Evolutionary conservation across 2,329 filamentous ascomycete genomes (phyloP).

Genomic region (Aschersonia sp.): DNA sequence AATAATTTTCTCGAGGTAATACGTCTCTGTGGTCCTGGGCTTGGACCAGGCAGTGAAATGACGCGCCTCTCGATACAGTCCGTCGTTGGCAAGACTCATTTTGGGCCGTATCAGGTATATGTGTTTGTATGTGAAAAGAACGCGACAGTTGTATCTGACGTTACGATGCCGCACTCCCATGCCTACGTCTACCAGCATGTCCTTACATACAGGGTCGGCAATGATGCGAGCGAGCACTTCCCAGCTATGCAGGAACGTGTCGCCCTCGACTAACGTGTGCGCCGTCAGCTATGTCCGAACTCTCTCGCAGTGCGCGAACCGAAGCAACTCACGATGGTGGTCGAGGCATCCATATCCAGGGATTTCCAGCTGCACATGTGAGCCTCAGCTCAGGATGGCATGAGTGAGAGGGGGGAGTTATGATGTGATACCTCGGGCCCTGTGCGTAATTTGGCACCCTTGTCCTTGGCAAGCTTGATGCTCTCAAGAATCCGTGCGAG

Average conservation of each 20-base stretch:
- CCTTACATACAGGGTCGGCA: slow-evolving; percentile 11
- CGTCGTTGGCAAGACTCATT: slow-evolving; percentile 19
- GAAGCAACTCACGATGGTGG: slow-evolving; percentile 1
- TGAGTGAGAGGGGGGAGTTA: not conserved
- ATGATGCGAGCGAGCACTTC: slow-evolving; percentile 16
- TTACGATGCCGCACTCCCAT: slow-evolving; percentile 26
- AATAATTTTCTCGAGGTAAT: slow-evolving; percentile 17
- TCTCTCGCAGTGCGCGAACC: not conserved
- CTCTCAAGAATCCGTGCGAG: slow-evolving; percentile 47
- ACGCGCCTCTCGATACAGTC: slow-evolving; percentile 19
- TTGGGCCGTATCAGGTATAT: slow-evolving; percentile 45
- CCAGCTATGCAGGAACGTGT: slow-evolving; percentile 14
- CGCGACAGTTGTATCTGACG: slow-evolving; percentile 6
- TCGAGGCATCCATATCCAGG: slow-evolving; percentile 17
- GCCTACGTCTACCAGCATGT: slow-evolving; percentile 16
- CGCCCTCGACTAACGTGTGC: slow-evolving; percentile 14
- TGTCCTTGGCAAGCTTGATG: slow-evolving; percentile 41
- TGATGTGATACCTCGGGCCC: slow-evolving; percentile 26
- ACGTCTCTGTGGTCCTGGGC: slow-evolving; percentile 16
- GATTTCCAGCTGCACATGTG: slow-evolving; percentile 1
- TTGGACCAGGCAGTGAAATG: slow-evolving; percentile 23
- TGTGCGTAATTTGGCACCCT: slow-evolving; percentile 42
- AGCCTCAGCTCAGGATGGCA: not conserved
- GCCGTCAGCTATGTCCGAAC: slow-evolving; percentile 10
- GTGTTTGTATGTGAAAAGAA: slow-evolving; percentile 35